Evolutionary conservation across 75 land plant genomes (phyloP).

Genomic region (Chamaecyparis obtusa): DNA sequence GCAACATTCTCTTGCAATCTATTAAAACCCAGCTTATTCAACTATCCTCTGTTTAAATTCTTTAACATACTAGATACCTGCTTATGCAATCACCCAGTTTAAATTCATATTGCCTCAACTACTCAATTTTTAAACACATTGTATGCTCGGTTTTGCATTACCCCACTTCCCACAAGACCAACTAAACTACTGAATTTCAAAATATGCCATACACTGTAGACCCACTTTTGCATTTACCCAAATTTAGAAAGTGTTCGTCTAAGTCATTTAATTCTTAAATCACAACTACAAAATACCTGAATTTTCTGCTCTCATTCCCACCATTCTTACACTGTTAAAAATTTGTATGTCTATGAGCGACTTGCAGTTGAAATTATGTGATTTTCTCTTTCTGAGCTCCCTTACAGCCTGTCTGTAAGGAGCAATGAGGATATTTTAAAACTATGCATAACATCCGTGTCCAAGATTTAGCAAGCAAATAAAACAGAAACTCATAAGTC

Average conservation of each 20-base stretch:
- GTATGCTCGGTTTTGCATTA: background rate
- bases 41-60: background rate
- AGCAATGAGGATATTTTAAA: background rate
- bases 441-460: no score
- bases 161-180: background rate
- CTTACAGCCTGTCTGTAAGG: conserved; percentile 7
- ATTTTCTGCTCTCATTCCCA: conserved; percentile 16
- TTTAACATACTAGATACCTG: background rate
- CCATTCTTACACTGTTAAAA: conserved; percentile 8
- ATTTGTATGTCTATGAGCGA: background rate
- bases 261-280: background rate
- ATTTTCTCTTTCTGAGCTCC: conserved; percentile 1
- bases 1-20: background rate
- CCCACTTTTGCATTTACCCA: background rate
- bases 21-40: background rate
- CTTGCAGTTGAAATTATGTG: background rate
- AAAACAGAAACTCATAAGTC: no score
- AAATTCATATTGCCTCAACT: background rate
- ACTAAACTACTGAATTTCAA: background rate
- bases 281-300: background rate
- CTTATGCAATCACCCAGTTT: background rate
- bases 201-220: background rate
- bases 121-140: background rate
- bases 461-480: no score
- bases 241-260: background rate